Conservation (phyloP, 1,284 basidiomycete genomes). For the Mrakiaceae sp. region DNA sequence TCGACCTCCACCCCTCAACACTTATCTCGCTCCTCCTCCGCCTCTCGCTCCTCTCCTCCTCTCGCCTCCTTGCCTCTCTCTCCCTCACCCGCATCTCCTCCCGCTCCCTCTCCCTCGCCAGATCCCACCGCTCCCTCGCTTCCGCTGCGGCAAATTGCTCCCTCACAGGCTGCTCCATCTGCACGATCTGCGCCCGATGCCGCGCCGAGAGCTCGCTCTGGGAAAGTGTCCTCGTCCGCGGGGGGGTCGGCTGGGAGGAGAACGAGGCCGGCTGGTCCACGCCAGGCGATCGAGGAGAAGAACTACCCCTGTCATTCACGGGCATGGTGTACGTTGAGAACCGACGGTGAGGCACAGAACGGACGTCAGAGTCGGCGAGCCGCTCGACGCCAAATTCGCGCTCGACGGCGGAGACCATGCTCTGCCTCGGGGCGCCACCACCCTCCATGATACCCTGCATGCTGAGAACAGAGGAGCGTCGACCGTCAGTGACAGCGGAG, state of each 20-base stretch:
- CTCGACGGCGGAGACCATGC: background rate
- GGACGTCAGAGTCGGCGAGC: too few relatives aligned
- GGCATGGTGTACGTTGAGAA: background rate
- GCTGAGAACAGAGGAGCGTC: background rate
- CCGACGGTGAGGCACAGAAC: background rate
- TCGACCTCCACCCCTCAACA: conserved; percentile 7
- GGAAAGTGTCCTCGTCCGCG: conserved; percentile 25
- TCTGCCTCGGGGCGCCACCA: background rate
- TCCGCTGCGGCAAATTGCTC: conserved; percentile 26
- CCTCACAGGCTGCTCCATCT: conserved; percentile 30
- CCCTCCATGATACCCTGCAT: conserved; percentile 7
- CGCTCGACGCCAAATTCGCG: background rate
- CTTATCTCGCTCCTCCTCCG: background rate
- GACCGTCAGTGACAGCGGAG: too few relatives aligned
- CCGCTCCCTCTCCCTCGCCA: background rate
- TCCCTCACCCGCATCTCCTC: background rate
- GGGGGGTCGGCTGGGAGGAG: conserved; percentile 1
- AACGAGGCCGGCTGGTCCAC: background rate
- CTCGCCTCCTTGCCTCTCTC: background rate
- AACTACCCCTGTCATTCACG: too few relatives aligned
- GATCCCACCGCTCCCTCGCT: conserved; percentile 19
- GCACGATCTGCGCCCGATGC: conserved; percentile 29
- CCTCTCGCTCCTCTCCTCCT: background rate
- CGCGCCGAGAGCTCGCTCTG: conserved; percentile 32
- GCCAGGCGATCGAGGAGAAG: background rate